Evolutionary conservation across 768 basidiomycete species (phyloP), one percentile per base, ranked within the genome.

Genomic region (Mycena kentingensis): DNA sequence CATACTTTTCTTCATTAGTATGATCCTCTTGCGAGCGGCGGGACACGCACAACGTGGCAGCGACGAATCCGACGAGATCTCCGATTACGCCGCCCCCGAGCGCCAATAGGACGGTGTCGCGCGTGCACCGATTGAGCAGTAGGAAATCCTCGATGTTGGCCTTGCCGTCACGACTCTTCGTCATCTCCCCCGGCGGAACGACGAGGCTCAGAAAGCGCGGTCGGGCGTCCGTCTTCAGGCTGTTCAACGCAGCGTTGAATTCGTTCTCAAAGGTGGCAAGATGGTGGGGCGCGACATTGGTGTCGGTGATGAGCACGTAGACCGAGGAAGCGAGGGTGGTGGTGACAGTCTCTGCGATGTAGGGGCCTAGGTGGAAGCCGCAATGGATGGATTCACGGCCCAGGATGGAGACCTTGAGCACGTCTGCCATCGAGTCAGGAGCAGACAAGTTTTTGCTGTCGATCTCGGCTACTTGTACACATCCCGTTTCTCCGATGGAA

Each of bases 71-170:
- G 51, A 94, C 87, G 19, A 98, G 77, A 73, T 99, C 96, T 12
- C 97, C 97, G 53, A 99, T 91, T 49, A 99, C 97, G 25, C 97
- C 97, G 28, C 97, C 96, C 27, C 97, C 97, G 21, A 99, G 79
- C 0, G 95, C 96, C 48, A 99, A 72, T 50, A 98, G 77, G 56
- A 99, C 92, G 3, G 90, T 94, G 68, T 96, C 95, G 52, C 97
- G 76, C 2, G 95, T 97, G 66, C 94, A 97, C 68, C 82, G 83
- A 63, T 95, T 84, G 16, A 85, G 75, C 50, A 98, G 76, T 38
- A 99, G 75, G 70, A 87, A 98, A 70, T 99, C 96, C 67, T 98
- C 96, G 61, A 98, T 87, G 52, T 85, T 78, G 2, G 93, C 96
- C 70, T 98, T 98, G 49, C 91, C 91, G 60, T 90, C 81, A 37